A percentile compares a stretch with the other conserved stretches of the same genome.
Conservation (phyloP, 805 yeast genomes). For the Dipodascopsis uninucleata region DNA sequence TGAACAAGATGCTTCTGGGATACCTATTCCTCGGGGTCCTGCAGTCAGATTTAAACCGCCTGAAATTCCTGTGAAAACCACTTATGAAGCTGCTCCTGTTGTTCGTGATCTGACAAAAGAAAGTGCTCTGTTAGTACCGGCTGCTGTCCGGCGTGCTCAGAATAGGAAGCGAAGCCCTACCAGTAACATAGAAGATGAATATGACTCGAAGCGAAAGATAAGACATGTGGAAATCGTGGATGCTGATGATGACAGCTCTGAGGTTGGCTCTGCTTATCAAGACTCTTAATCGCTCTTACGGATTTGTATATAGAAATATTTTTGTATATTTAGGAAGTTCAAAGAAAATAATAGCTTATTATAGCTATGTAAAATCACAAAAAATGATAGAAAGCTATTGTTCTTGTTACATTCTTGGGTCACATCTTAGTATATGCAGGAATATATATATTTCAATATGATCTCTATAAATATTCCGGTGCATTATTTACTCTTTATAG, state of each 20-base stretch:
- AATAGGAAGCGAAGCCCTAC: conserved; percentile 1
- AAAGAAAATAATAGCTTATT: too few species aligned
- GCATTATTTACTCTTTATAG: too few species aligned
- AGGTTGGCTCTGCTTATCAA: too few species aligned
- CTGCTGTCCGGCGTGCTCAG: conserved; percentile 20
- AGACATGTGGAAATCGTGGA: conserved; percentile 7
- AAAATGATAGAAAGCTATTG: too few species aligned
- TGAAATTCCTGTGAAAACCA: conserved; percentile 10
- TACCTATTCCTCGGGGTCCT: conserved; percentile 28
- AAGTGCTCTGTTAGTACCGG: conserved; percentile 27
- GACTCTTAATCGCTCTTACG: too few species aligned
- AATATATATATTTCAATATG: too few species aligned
- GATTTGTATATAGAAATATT: too few species aligned
- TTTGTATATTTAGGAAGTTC: too few species aligned
- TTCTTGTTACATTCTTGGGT: too few species aligned
- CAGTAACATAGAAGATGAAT: neutral
- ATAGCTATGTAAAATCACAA: too few species aligned
- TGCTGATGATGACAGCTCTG: conserved; percentile 7
- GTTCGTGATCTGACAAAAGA: conserved; percentile 29
- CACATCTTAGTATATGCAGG: too few species aligned
- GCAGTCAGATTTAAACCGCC: conserved; percentile 17
- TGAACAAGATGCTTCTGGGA: conserved; percentile 16
- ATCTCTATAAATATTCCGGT: too few species aligned
- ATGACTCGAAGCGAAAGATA: neutral
- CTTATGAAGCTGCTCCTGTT: conserved; percentile 31